phyloP scores from a whole-genome alignment of 805 yeast species.

The Blastobotrys robertii region DNA sequence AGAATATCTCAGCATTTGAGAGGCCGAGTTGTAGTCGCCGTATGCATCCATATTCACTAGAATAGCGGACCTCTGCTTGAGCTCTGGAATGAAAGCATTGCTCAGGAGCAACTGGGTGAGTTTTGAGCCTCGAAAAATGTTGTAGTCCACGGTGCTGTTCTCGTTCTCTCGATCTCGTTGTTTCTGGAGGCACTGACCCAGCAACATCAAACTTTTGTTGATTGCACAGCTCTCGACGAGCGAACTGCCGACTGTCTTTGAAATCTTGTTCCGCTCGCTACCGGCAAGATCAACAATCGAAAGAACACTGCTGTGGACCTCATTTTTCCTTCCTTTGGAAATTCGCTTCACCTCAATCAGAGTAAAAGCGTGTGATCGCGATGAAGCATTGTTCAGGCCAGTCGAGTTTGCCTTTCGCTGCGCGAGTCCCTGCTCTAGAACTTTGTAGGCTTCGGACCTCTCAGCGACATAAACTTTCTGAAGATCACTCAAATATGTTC shows the following conservation, averaged over 20 bases:
- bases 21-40: slow-evolving; percentile 29
- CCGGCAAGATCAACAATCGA: slow-evolving; percentile 47
- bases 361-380: slow-evolving; percentile 45
- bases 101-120: slow-evolving; percentile 40
- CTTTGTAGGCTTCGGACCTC: slow-evolving; percentile 29
- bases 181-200: slow-evolving; percentile 40
- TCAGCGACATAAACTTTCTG: slow-evolving; percentile 33
- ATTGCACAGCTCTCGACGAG: slow-evolving; percentile 40
- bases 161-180: slow-evolving; percentile 23
- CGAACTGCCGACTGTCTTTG: slow-evolving; percentile 37
- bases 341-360: slow-evolving; percentile 32
- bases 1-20: slow-evolving; percentile 25
- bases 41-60: slow-evolving; percentile 33
- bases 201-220: slow-evolving; percentile 39
- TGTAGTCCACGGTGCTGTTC: slow-evolving; percentile 22
- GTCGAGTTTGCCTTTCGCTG: slow-evolving; percentile 37
- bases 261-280: slow-evolving; percentile 39
- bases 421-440: slow-evolving; percentile 32
- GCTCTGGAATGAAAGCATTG: slow-evolving; percentile 30
- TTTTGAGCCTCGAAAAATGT: slow-evolving; percentile 39
- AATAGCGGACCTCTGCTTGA: slow-evolving; percentile 25
- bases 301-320: slow-evolving; percentile 29
- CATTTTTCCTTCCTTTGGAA: slow-evolving; percentile 6
- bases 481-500: slow-evolving; percentile 35
- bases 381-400: slow-evolving; percentile 34